Base-by-base conservation (phyloP, 2,329 filamentous ascomycete species). In the Alternaria triticimaculans region DNA sequence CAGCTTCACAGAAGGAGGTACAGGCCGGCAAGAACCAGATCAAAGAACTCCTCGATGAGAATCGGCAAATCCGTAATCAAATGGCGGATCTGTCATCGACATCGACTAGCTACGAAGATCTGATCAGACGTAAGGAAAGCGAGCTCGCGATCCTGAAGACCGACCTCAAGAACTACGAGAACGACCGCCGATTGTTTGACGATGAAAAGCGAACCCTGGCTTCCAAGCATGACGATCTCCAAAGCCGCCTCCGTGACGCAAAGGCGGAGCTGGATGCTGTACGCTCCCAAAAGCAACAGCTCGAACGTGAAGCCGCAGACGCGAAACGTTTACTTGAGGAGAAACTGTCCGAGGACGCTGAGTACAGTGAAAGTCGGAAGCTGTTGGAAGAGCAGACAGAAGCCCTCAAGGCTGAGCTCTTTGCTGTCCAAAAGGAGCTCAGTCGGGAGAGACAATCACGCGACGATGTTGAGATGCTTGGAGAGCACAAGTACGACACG, bases 91-190 rank as follows among this genome's bases (percentile, higher is more conserved):
- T 99, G 18, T 96, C 96, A 0, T 90, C 93, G 53, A 97, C 95
- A 0, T 97, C 95, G 1, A 96, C 94, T 0, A 93, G 94, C 75
- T 98, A 97, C 69, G 96, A 99, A 80, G 95, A 98, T 72, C 87
- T 98, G 46, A 91, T 99, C 23, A 88, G 94, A 23, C 90, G 92
- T 63, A 99, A 98, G 78, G 96, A 99, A 77, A 97, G 94, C 78
- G 96, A 99, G 76, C 84, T 99, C 20, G 87, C 91, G 0, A 86
- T 98, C 49, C 86, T 98, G 33, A 93, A 94, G 71, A 89, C 89
- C 11, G 96, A 99, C 77, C 88, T 94, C 67, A 92, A 91, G 77
- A 93, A 91, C 67, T 90, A 91, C 69, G 92, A 97, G 77, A 88
- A 90, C 55, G 94, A 97, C 72, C 92, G 91, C 28, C 89, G 89